Evolutionary conservation across 108 stramenopile genomes (phyloP), one percentile per base, ranked within the genome.

Genomic region (Craspedostauros australis): DNA sequence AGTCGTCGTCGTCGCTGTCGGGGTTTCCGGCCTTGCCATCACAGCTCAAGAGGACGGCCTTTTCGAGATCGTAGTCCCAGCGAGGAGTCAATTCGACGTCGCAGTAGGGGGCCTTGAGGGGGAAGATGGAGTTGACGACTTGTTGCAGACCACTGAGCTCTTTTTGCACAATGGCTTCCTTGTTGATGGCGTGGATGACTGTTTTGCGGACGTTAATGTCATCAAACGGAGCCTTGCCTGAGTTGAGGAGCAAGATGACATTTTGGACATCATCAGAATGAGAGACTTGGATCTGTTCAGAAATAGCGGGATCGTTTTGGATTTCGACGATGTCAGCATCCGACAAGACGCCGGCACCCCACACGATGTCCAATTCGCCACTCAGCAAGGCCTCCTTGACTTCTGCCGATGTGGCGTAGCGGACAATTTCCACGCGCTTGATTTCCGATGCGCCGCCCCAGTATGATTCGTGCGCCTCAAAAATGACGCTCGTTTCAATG

Each of bases 121-220:
- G 72, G 20, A 86, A 66, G 22, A 86, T 45, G 36, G 72, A 60
- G 12, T 32, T 52, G 4, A 76, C 80, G 27, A 75, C 65, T 33
- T 75, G 52, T 20, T 74, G 68, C 0, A 79, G 28, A 19, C 72
- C 79, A 2, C 34, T 60, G 37, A 86, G 65, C 46, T 86, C 78
- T 3, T 62, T 37, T 40, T 82, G 66, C 47, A 82, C 18, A 54
- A 86, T 67, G 2, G 50, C 8, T 1, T 47, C 59, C 55, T 82
- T 86, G 70, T 86, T 41, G 31, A 86, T 66, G 8, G 73, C 84
- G 48, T 82, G 80, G 28, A 77, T 82, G 44, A 86, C 64, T n/a
- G 78, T 59, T 20, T 68, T 42, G 16, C 84, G 80, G 5, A 72
- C 46, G 4, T 31, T 46, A 18, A 77, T 76, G 55, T 77, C 73